These are phyloP conservation scores for Trametes pubescens DNA, from an alignment of 1,284 basidiomycete species.

Conservation along the genomic window DNA sequence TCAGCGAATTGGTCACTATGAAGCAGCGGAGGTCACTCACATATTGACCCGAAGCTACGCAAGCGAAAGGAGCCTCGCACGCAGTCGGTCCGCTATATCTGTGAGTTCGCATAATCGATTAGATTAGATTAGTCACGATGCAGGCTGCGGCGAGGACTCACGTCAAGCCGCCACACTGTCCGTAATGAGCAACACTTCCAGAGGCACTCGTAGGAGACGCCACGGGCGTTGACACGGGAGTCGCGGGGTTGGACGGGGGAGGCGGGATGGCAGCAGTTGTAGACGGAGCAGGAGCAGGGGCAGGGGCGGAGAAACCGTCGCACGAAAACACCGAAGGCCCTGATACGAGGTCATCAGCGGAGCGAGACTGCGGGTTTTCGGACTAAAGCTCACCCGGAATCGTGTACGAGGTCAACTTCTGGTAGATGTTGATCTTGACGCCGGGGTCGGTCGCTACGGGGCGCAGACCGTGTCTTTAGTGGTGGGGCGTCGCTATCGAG, in stretches of 20 bases:
- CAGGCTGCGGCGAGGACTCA: constrained; percentile 28
- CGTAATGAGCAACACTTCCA: constrained; percentile 46
- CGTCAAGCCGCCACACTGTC: constrained; percentile 50
- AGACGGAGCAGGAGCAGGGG: constrained; percentile 20
- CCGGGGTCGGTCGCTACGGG: constrained; percentile 50
- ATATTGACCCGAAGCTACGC: constrained; percentile 31
- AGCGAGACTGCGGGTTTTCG: neutral
- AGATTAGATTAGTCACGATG: neutral
- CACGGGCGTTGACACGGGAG: constrained; percentile 26
- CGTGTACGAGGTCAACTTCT: constrained; percentile 49
- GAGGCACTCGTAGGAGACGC: constrained; percentile 32
- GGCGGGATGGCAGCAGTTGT: constrained; percentile 18
- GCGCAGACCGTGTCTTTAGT: neutral
- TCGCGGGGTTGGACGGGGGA: constrained; percentile 12
- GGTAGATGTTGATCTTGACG: constrained; percentile 56
- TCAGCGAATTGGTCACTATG: neutral
- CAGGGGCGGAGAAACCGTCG: constrained; percentile 25
- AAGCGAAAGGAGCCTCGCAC: constrained; percentile 28
- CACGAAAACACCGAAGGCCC: constrained; percentile 42
- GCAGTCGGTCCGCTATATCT: constrained; percentile 30
- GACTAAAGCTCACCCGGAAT: constrained; percentile 46
- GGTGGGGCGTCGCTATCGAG: neutral
- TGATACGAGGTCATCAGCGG: constrained; percentile 4
- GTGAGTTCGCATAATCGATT: neutral
- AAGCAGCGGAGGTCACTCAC: constrained; percentile 19